Percentiles rank a stretch among this genome's conserved stretches.
Evolutionary conservation across 2,329 filamentous ascomycete genomes (phyloP).

Genomic region (Ophiognomonia clavigignenti-juglandacearum): DNA sequence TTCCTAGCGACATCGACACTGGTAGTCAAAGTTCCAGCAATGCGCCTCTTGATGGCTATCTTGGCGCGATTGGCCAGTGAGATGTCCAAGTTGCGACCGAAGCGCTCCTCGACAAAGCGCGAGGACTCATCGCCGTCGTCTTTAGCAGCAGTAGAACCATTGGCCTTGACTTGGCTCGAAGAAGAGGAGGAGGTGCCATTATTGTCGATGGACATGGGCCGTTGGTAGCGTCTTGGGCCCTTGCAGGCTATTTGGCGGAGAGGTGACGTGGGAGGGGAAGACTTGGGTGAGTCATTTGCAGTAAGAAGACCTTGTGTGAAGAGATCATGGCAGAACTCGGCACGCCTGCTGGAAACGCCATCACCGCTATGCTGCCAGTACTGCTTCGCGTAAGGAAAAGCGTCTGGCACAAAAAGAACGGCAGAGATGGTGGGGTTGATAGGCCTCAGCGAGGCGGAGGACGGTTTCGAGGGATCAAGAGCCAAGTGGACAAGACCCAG

Average conservation of each 20-base stretch:
- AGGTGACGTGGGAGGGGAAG: conserved; percentile 14
- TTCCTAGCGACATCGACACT: conserved; percentile 60
- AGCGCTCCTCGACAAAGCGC: conserved; percentile 87
- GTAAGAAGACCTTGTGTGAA: conserved; percentile 62
- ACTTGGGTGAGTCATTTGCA: conserved; percentile 23
- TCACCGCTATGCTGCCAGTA: conserved; percentile 98
- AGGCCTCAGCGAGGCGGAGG: conserved; percentile 46
- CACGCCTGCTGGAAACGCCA: conserved; percentile 83
- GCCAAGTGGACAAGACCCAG: conserved; percentile 59
- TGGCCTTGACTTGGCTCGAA: conserved; percentile 12
- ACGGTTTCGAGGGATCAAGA: conserved; percentile 51
- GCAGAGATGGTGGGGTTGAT: conserved; percentile 60
- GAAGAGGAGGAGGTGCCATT: conserved; percentile 15
- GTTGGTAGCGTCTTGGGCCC: conserved; percentile 78
- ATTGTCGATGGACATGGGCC: conserved; percentile 39
- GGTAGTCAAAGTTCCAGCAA: conserved; percentile 76
- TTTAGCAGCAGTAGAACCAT: conserved; percentile 26
- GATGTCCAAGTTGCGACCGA: conserved; percentile 83
- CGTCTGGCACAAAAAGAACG: conserved; percentile 64
- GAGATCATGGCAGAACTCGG: conserved; percentile 79
- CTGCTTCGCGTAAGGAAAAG: conserved; percentile 74
- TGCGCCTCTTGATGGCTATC: conserved; percentile 78
- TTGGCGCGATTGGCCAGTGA: conserved; percentile 77
- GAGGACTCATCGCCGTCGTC: conserved; percentile 63
- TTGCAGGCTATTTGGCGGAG: conserved; percentile 44